Evolutionary conservation across 345 rosid species (phyloP), one percentile per base, ranked within the genome.

Genomic region (Alliaria petiolata): DNA sequence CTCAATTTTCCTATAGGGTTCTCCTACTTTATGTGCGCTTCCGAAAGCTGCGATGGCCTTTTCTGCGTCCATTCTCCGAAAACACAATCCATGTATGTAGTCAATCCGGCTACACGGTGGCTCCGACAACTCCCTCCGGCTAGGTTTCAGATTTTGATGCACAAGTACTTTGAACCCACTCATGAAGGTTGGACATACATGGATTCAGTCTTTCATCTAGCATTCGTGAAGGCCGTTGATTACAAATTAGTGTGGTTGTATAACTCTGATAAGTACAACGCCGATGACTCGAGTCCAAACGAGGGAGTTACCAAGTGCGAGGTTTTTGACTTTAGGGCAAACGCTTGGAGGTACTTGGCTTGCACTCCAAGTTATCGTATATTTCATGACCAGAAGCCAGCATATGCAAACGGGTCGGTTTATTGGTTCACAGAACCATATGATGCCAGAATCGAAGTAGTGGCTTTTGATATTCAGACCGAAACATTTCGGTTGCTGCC

Each of bases 191-290:
- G 8, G 46, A 9, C 5, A 7, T 25, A 13, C 26, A 14, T 58
- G n/a, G 0, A n/a, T 1, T 1, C 30, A 22, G 0, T 35, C 12
- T 1, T 1, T 53, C 5, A 16, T 44, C 65, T 55, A 33, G 51
- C 65, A 54, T 65, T 65, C 34, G 70, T 65, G 34, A 63, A 72
- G 58, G 12, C 31, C 0, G 0, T 8, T 33, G 63, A 26, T 64
- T 64, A 72, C 57, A 72, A 63, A 45, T 8, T 65, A 39, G 65
- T 54, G 26, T 72, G 71, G 65, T 55, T 72, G 42, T 72, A 72
- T 53, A 64, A 72, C 36, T 64, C 51, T 2, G 22, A 54, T 45
- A 25, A 0, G 10, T 52, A 31, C 39, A 63, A 43, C 9, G 13
- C 16, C 16, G 56, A 72, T 52, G 3, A 30, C 28, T 63, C 3